These are phyloP conservation scores for Peribolospora baueri DNA, from an alignment of 768 basidiomycete species.

Conservation along the genomic window DNA sequence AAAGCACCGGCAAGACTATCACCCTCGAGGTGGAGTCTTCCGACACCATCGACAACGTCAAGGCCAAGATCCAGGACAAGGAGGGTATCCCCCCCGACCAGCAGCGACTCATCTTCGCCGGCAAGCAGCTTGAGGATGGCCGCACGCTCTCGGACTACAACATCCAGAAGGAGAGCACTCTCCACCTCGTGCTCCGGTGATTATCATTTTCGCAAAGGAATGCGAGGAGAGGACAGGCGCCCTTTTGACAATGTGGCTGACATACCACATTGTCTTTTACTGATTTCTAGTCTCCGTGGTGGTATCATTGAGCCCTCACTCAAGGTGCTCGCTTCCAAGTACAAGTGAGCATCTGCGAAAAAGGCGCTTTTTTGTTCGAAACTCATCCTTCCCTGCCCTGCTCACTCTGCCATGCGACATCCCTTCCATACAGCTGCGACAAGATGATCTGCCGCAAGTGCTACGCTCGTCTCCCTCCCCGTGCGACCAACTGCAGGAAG, in stretches of 20 bases:
- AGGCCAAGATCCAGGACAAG: too few species aligned
- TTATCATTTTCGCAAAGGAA: too few species aligned
- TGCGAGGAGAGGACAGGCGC: too few species aligned
- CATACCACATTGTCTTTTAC: too few species aligned
- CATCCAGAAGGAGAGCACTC: constrained; percentile 17
- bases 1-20: too few species aligned
- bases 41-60: too few species aligned
- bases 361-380: background rate
- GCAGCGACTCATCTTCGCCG: constrained; percentile 29
- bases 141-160: constrained; percentile 19
- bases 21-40: too few species aligned
- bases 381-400: background rate
- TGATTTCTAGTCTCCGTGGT: constrained; percentile 48
- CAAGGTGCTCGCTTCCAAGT: constrained; percentile 87
- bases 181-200: constrained; percentile 13
- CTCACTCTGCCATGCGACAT: background rate
- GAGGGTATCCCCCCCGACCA: constrained; percentile 15
- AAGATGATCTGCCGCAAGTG: constrained; percentile 99
- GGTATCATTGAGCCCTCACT: constrained; percentile 98
- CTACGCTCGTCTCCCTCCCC: constrained; percentile 96
- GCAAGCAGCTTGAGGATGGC: constrained; percentile 27
- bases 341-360: constrained; percentile 32
- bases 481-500: constrained; percentile 98
- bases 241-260: too few species aligned
- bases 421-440: constrained; percentile 33